Evolutionary conservation across 2,329 filamentous ascomycete genomes (phyloP), one percentile per base, ranked within the genome.

Genomic region (Arthrocladium fulminans): DNA sequence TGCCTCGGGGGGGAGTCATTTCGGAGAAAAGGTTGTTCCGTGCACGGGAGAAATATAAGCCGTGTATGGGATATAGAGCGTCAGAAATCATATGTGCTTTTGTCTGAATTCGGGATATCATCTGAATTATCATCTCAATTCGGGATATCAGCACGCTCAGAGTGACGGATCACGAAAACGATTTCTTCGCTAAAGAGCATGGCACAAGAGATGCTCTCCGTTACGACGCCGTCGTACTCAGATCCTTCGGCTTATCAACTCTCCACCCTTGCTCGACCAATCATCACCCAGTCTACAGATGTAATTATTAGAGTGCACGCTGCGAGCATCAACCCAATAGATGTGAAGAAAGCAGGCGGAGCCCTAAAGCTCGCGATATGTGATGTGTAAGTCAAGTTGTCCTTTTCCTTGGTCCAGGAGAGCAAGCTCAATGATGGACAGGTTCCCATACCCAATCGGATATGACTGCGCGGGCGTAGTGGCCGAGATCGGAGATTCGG

Each of bases 291-390:
- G 30, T 49, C 55, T 3, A 49, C 35, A 19, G 58, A 60, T 32
- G 47, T 61, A 10, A 27, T 59, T 3, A 59, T 61, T 39, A 51
- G 53, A 35, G 67, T 73, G 7, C 60, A 69, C 46, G 69, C 70
- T 2, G 69, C 69, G 1, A 66, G 64, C 39, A 60, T 73, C 34
- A 73, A 74, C 50, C 69, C 71, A 1, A 59, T 73, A 2, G 71
- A 73, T 57, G 62, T 72, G 3, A 68, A 68, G 51, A 65, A 64
- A 45, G 70, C 68, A 0, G 57, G 58, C 13, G 68, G 68, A 0
- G 51, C 60, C 1, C 48, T 67, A 30, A 69, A 68, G 41, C 12
- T 59, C 9, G 59, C 59, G 5, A 9, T 65, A 2, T 56, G 60
- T 38, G 65, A 67, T 38, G 27, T 51, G 64, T 67, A 52, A 46